Conservation (phyloP, 2,329 filamentous ascomycete genomes). For the Sporothrix curviconia region DNA sequence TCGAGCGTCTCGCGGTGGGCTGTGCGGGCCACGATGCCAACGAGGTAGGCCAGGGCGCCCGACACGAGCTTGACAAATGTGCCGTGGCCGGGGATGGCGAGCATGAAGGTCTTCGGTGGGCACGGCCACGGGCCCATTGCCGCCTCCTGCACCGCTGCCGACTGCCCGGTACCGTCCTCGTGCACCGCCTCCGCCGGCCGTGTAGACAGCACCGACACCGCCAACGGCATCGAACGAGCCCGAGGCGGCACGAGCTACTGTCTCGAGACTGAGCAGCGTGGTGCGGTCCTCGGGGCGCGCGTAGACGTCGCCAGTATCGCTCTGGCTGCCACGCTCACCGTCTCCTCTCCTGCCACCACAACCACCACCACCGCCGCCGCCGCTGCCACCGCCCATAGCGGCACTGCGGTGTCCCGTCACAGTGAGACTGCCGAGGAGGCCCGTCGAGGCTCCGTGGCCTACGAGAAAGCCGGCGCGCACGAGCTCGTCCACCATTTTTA, state of each 20-base stretch:
- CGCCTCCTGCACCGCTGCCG: not conserved
- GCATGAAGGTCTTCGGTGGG: constrained; percentile 36
- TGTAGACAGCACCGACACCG: constrained; percentile 57
- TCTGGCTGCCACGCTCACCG: constrained; percentile 6
- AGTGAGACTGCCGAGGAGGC: constrained; percentile 13
- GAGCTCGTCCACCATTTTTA: constrained; percentile 48
- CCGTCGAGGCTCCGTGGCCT: constrained; percentile 28
- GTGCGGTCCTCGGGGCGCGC: constrained; percentile 47
- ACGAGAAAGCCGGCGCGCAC: constrained; percentile 64
- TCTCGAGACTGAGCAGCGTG: constrained; percentile 54
- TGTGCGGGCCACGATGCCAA: constrained; percentile 51
- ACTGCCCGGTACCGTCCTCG: constrained; percentile 24
- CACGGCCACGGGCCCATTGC: not conserved
- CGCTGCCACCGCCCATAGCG: constrained; percentile 24
- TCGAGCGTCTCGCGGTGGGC: constrained; percentile 58
- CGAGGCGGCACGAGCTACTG: constrained; percentile 58
- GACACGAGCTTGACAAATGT: constrained; percentile 59
- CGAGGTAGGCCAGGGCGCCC: constrained; percentile 54
- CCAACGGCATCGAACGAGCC: constrained; percentile 65
- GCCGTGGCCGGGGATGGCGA: constrained; percentile 62
- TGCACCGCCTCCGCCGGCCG: constrained; percentile 49
- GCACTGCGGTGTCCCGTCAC: constrained; percentile 21
- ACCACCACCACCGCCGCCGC: constrained; percentile 19
- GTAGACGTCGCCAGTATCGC: constrained; percentile 30
- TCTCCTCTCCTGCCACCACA: too few relatives aligned